Evolutionary conservation across 176 grass and related monocot genomes (phyloP), one percentile per base, ranked within the genome.

Genomic region (Oryza meridionalis): DNA sequence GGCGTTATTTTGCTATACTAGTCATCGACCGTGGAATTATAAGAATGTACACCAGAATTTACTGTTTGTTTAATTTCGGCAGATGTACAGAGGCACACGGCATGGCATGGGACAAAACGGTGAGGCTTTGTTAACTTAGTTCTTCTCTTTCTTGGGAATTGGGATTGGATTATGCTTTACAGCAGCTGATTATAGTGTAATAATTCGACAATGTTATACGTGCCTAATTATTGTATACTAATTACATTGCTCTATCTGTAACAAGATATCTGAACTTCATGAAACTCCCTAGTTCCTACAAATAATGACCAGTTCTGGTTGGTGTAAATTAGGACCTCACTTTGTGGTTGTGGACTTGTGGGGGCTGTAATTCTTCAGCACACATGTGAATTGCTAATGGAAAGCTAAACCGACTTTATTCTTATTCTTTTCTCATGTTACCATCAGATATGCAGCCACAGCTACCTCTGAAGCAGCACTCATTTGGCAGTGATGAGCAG

Each of bases 41-140:
- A 65, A 70, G 31, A 88, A 85, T 19, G 53, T 45, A 81, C 29
- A 73, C 45, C 3, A 9, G 13, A 64, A 58, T 58, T 58, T 21
- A 6, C 5, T 21, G 16, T n/a, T n/a, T 67, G 14, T 81, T 70
- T 62, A 62, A 62, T 24, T 63, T 29, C 15, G 50, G 61, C 91
- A 99, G 96, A 99, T 99, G 96, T 99, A 94, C 77, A 89, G 96
- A 78, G 87, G 91, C 84, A 82, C 92, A 90, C 78, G 79, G 83
- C 91, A 92, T 79, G 88, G 69, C 67, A 51, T 43, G 24, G 85
- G 75, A 70, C 91, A 88, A 65, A 79, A 84, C 90, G 95, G 95
- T 94, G 78, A 72, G 29, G 67, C 32, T 67, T 77, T 81, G 49
- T 89, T 70, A 42, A 15, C 3, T 3, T 7, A 33, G 80, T 89